Evolutionary conservation across 1,284 basidiomycete genomes (phyloP), one percentile per base, ranked within the genome.

Genomic region (Naganishia liquefaciens): DNA sequence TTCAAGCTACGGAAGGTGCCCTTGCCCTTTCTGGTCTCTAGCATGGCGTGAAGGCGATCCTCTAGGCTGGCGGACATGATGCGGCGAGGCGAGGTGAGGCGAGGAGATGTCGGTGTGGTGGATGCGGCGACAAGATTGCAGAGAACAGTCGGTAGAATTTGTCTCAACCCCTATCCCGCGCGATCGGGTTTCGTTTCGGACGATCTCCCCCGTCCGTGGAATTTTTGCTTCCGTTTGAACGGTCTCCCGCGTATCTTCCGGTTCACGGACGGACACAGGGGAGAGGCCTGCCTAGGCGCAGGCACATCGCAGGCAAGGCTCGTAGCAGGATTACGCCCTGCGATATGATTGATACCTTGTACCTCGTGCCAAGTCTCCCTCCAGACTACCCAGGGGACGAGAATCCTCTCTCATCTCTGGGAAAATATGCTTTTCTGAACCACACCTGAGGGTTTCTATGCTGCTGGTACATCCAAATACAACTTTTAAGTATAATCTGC

Each of bases 1-100:
- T 74, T 77, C 30, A 77, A 64, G 19, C 67, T 68, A 52, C 76
- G 69, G 54, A 72, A 76, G 46, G 74, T 66, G 5, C 73, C 72
- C 53, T 75, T 74, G 11, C 44, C 39, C 61, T 72, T 74, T 21
- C 76, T 64, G 11, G 67, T 62, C 17, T 72, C 66, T 10, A 77
- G 65, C 23, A 75, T 62, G 10, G 9, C 40, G 2, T 57, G 65
- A 9, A 76, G 68, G 3, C 71, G 58, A 3, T n/a, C 33, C 40
- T 77, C 74, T 21, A 77, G 69, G 2, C 51, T 39, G 43, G 19
- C 39, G 21, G 33, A 27, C 19, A 33, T 23, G 43, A 46, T 46
- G 21, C n/a, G 27, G n/a, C 25, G 27, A 28, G 27, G n/a, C 19
- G 9, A 9, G 27, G 10, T 28, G 30, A 2, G 49, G 28, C 49